phyloP scores from a whole-genome alignment of 805 yeast genomes.

The Debaryomyces prosopidis region DNA sequence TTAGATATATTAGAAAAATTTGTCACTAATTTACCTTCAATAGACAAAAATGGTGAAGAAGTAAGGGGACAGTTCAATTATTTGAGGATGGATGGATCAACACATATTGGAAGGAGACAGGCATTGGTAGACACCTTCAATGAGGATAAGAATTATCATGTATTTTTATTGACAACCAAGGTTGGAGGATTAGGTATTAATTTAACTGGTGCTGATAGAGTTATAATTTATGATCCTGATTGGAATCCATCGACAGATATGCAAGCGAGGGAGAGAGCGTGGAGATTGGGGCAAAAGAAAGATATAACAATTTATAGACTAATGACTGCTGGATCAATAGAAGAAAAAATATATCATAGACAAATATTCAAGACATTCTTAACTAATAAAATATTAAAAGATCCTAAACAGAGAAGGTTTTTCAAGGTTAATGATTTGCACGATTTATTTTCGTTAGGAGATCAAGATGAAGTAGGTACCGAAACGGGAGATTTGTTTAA shows the following conservation, averaged over 20 bases:
- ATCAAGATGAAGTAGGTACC: conserved; percentile 63
- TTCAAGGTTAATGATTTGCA: conserved; percentile 91
- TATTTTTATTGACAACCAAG: conserved; percentile 85
- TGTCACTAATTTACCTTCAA: conserved; percentile 38
- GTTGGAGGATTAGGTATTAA: conserved; percentile 97
- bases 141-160: conserved; percentile 50
- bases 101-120: conserved; percentile 78
- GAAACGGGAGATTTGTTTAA: conserved; percentile 67
- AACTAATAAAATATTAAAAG: conserved; percentile 90
- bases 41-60: conserved; percentile 13
- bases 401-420: conserved; percentile 90
- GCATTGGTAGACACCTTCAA: conserved; percentile 80
- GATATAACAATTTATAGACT: conserved; percentile 89
- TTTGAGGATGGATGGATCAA: conserved; percentile 92
- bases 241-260: conserved; percentile 99
- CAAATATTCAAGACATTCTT: conserved; percentile 94
- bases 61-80: conserved; percentile 38
- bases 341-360: conserved; percentile 94
- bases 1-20: conserved; percentile 79
- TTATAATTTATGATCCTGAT: conserved; percentile 93
- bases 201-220: conserved; percentile 92
- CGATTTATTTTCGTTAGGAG: conserved; percentile 84
- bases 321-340: conserved; percentile 94
- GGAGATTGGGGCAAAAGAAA: conserved; percentile 93
- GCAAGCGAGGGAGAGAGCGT: conserved; percentile 95